Evolutionary conservation across 2,329 filamentous ascomycete species (phyloP), one percentile per base, ranked within the genome.

Genomic region (Penicillium sumatraense): DNA sequence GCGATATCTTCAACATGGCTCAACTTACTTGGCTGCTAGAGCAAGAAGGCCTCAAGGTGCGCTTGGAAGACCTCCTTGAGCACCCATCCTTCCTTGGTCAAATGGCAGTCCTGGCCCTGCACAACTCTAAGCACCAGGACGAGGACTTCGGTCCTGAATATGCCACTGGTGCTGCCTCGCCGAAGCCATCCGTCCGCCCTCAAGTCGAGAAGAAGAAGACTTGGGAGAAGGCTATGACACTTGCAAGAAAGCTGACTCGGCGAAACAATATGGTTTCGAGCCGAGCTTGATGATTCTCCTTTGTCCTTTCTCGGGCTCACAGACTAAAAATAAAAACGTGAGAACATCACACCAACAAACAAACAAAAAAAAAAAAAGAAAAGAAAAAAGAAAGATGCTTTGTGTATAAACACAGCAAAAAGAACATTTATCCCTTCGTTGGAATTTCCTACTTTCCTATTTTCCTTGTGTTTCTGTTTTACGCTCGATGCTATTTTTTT

Each of bases 71-170:
- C 50, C 64, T 78, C 13, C 71, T 77, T 11, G 70, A 73, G 24
- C 70, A 75, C 13, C 71, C 75, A 1, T 75, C 74, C 2, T 74
- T 78, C 68, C 61, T 76, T 9, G 74, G 72, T 1, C 74, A 76
- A 51, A 72, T 77, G 68, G 72, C 69, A 10, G 70, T 73, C 27
- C 53, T 75, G 47, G 66, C 67, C 1, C 45, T 68, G 53, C 61
- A 68, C 44, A 69, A 68, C 24, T 46, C 62, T n/a, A 66, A 64
- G 47, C 56, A 64, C n/a, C 56, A 63, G 16, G 54, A n/a, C n/a
- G n/a, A 63, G 5, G 59, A 65, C 8, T 26, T 48, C 1, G 51
- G 56, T 9, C 16, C 29, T 1, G 57, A 62, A 9, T 51, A 58
- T 21, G 61, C 59, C 27, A 53, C 56, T 5, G 61, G 59, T 18